Evolutionary conservation across 2,329 filamentous ascomycete genomes (phyloP).

Genomic region (Neocatenulostroma microsporum): DNA sequence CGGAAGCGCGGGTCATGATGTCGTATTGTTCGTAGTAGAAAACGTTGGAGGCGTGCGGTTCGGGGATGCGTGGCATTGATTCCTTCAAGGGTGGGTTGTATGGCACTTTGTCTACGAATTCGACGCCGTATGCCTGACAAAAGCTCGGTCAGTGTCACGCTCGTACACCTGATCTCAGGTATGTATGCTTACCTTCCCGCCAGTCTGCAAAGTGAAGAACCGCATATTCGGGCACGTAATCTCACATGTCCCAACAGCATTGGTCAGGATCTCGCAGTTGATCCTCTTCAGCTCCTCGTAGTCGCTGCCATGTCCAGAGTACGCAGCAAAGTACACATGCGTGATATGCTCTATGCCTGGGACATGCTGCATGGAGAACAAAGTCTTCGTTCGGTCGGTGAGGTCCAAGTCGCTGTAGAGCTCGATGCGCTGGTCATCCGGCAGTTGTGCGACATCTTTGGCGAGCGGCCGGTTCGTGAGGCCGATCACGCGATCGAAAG

Average conservation of each 20-base stretch:
- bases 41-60: constrained; percentile 24
- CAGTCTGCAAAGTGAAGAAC: constrained; percentile 33
- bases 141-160: background rate
- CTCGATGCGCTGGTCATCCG: constrained; percentile 34
- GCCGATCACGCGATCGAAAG: constrained; percentile 41
- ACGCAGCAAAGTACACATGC: constrained; percentile 35
- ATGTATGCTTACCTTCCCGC: constrained; percentile 22
- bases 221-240: constrained; percentile 29
- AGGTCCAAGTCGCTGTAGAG: constrained; percentile 39
- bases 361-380: constrained; percentile 18
- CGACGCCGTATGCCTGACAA: constrained; percentile 33
- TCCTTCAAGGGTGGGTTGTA: constrained; percentile 30
- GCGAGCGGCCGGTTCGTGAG: constrained; percentile 40
- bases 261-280: constrained; percentile 13
- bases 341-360: constrained; percentile 33
- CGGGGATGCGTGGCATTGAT: constrained; percentile 24
- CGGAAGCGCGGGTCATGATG: constrained; percentile 26
- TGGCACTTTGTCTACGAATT: constrained; percentile 34
- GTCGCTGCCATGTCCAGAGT: constrained; percentile 12
- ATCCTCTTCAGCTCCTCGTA: constrained; percentile 13
- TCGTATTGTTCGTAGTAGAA: constrained; percentile 35
- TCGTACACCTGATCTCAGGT: background rate
- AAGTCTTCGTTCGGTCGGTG: constrained; percentile 24
- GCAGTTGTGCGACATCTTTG: constrained; percentile 29
- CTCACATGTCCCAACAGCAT: constrained; percentile 15